phyloP scores from a whole-genome alignment of 768 basidiomycete species.

The Clitopilus hobsonii region DNA sequence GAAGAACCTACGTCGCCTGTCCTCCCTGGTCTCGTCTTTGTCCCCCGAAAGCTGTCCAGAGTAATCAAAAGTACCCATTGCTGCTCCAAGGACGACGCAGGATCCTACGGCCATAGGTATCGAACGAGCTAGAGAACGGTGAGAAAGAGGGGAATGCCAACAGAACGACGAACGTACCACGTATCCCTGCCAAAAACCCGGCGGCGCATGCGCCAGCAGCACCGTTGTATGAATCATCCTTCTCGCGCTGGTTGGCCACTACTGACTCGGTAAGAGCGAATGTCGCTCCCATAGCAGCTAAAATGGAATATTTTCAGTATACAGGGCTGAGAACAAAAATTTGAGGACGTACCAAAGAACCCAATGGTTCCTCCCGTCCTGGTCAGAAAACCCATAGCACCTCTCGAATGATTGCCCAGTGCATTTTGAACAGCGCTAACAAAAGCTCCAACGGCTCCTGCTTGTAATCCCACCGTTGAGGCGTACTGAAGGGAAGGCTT shows the following conservation, averaged over 20 bases:
- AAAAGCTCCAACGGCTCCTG: slow-evolving; percentile 61
- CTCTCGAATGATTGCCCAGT: slow-evolving; percentile 67
- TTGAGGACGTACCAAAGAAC: slow-evolving; percentile 70
- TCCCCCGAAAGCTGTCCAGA: slow-evolving; percentile 60
- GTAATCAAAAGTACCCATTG: slow-evolving; percentile 79
- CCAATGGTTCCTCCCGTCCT: slow-evolving; percentile 88
- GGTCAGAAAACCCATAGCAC: slow-evolving; percentile 83
- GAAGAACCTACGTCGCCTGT: slow-evolving; percentile 78
- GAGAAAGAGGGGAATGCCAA: not conserved
- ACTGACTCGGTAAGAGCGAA: slow-evolving; percentile 80
- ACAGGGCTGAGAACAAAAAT: not conserved
- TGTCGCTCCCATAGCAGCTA: slow-evolving; percentile 86
- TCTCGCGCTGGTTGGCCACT: slow-evolving; percentile 77
- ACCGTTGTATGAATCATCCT: slow-evolving; percentile 77
- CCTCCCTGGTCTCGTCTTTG: slow-evolving; percentile 45
- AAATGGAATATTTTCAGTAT: slow-evolving; percentile 3
- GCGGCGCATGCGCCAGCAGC: slow-evolving; percentile 89
- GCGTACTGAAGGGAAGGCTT: slow-evolving; percentile 56
- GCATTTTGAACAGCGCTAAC: slow-evolving; percentile 76
- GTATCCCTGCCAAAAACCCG: slow-evolving; percentile 84
- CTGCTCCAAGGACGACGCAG: slow-evolving; percentile 73
- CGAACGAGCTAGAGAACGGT: slow-evolving; percentile 60
- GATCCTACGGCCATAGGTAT: slow-evolving; percentile 77
- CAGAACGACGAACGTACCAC: slow-evolving; percentile 44
- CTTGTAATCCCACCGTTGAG: slow-evolving; percentile 55